Evolutionary conservation across 2,329 filamentous ascomycete genomes (phyloP).

Genomic region (Pleomassaria siparia): DNA sequence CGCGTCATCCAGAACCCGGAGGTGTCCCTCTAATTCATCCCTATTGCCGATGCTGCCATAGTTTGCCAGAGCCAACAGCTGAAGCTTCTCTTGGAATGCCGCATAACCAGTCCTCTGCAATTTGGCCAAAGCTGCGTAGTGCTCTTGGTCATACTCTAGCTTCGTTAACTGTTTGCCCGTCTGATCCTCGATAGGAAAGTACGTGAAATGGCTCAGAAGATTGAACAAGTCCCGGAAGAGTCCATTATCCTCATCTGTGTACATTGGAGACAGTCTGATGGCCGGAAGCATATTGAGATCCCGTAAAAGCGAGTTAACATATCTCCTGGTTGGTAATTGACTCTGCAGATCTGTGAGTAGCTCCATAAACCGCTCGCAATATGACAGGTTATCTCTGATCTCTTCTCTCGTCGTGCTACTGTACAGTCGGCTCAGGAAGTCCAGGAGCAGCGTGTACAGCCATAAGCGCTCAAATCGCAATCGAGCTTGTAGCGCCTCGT

Average conservation of each 20-base stretch:
- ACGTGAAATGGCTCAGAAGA: conserved; percentile 82
- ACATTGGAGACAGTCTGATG: conserved; percentile 76
- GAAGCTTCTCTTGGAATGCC: conserved; percentile 84
- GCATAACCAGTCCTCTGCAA: conserved; percentile 76
- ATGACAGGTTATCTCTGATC: conserved; percentile 66
- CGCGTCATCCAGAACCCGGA: conserved; percentile 70
- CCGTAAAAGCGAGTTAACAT: conserved; percentile 83
- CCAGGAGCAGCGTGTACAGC: conserved; percentile 82
- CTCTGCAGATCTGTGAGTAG: conserved; percentile 88
- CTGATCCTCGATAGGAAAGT: conserved; percentile 90
- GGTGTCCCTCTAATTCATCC: conserved; percentile 73
- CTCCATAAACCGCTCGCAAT: conserved; percentile 92
- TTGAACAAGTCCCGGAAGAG: conserved; percentile 78
- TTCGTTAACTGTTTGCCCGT: conserved; percentile 74
- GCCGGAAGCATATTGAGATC: conserved; percentile 82
- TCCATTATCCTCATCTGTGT: conserved; percentile 70
- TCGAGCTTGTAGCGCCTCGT: conserved; percentile 74
- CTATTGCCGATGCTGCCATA: conserved; percentile 84
- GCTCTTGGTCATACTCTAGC: conserved; percentile 74
- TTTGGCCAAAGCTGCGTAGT: conserved; percentile 74
- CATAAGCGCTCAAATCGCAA: conserved; percentile 90
- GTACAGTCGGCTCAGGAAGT: conserved; percentile 78
- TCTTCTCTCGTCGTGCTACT: conserved; percentile 34
- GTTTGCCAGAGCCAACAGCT: conserved; percentile 89
- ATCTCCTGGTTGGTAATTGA: conserved; percentile 89